Base-by-base conservation (phyloP, 805 yeast species). In the Yamadazyma scolyti region DNA sequence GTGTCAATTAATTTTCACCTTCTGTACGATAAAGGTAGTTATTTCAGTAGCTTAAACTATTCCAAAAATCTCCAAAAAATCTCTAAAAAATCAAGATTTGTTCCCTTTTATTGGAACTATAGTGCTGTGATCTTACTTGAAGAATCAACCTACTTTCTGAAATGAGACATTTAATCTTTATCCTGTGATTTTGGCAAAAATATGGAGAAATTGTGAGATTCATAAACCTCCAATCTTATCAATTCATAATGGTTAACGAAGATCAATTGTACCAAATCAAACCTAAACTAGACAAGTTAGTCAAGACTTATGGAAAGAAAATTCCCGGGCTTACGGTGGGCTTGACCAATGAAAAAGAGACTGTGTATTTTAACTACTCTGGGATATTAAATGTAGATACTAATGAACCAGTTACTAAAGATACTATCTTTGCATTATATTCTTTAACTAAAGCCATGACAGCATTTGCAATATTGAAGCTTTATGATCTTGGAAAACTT, bases 361-460 rank as follows among this genome's bases (percentile, higher is more conserved):
- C 53, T 1, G 28, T 57, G 4, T 57, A 54, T 36, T 39, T 54
- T 10, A 45, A 47, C 22, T 42, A 48, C 5, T 30, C 31, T 9
- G 65, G 65, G 2, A 36, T 41, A 2, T 42, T 39, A 23, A 37
- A 44, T 28, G 14, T 50, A 5, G 46, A 45, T 4, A 30, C 44
- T 2, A 37, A 40, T 9, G 42, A 38, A 3, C 42, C 46, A 5
- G 35, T 50, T 1, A 18, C 29, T 11, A 23, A 30, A 4, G 53
- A 57, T 25, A 41, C 49, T 23, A 33, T 43, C 4, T 37, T 58
- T 20, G 33, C 47, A 4, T 43, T 27, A 15, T 58, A 37, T 31
- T 61, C 67, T 5, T 54, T 56, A 24, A 54, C 65, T 6, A 61
- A 61, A 36, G 41, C 63, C 6, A 42, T 61, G 23, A 58, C 71